Conservation (phyloP, 140 eudicot genomes). For the Bidens hawaiensis region DNA sequence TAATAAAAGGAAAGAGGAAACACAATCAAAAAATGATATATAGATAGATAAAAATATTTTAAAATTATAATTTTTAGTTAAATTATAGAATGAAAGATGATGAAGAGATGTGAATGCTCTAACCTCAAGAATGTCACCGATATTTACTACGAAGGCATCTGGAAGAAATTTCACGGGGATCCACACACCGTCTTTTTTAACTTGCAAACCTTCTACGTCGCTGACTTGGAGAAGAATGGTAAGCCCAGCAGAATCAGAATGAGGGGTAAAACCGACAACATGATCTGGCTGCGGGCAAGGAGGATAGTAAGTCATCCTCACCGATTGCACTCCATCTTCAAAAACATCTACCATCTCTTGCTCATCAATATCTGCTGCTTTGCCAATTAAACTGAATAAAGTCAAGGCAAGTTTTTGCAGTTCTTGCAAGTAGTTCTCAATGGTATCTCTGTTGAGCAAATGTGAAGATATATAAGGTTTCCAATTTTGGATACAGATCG, state of each 20-base stretch:
- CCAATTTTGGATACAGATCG: too few relatives aligned
- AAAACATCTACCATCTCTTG: constrained; percentile 32
- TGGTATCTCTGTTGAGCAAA: constrained; percentile 27
- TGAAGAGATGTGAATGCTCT: background rate
- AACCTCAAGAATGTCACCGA: constrained; percentile 46
- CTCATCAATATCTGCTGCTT: constrained; percentile 25
- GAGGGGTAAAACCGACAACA: constrained; percentile 42
- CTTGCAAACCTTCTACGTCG: constrained; percentile 37
- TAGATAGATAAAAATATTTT: background rate
- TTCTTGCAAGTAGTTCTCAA: constrained; percentile 33
- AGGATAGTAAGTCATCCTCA: too few relatives aligned
- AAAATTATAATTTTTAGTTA: too few relatives aligned
- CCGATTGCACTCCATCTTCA: constrained; percentile 46
- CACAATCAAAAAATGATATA: too few relatives aligned
- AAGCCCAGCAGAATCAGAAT: constrained; percentile 33
- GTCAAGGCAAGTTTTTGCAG: constrained; percentile 30
- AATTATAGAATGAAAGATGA: too few relatives aligned
- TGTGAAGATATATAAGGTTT: too few relatives aligned
- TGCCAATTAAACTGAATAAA: constrained; percentile 29
- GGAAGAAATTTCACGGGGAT: constrained; percentile 34
- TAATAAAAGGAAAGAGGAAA: too few relatives aligned
- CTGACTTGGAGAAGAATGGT: constrained; percentile 43
- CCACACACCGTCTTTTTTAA: constrained; percentile 34
- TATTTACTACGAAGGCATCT: too few relatives aligned
- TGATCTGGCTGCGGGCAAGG: constrained; percentile 42